Evolutionary conservation across 768 basidiomycete species (phyloP).

Genomic region (Leccinum barrowsii): DNA sequence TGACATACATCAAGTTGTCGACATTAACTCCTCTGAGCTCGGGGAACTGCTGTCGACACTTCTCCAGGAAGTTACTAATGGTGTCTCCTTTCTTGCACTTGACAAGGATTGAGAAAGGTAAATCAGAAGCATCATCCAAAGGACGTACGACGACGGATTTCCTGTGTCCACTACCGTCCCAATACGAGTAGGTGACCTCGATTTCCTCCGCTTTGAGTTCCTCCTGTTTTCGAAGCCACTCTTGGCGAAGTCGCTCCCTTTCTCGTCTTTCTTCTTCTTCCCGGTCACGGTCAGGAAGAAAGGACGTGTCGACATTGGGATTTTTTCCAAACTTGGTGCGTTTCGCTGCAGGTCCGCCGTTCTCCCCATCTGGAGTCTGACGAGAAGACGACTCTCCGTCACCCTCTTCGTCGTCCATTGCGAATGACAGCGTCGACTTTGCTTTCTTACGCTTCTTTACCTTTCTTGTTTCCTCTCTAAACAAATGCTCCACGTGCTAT

Average conservation of each 20-base stretch:
- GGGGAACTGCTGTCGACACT: constrained; percentile 89
- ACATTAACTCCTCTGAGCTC: constrained; percentile 87
- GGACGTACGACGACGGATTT: constrained; percentile 80
- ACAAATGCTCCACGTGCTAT: constrained; percentile 76
- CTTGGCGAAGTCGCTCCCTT: constrained; percentile 81
- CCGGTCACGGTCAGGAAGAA: constrained; percentile 95
- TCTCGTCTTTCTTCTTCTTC: constrained; percentile 89
- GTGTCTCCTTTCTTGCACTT: constrained; percentile 98
- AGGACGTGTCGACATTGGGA: constrained; percentile 95
- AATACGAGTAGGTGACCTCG: constrained; percentile 93
- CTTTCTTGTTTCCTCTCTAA: constrained; percentile 85
- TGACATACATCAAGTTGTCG: constrained; percentile 98
- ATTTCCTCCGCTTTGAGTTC: constrained; percentile 70
- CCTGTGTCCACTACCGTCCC: constrained; percentile 97
- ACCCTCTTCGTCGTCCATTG: constrained; percentile 73
- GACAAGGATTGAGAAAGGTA: not conserved
- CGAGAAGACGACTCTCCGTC: constrained; percentile 39
- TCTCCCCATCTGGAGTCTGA: constrained; percentile 37
- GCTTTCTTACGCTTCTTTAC: constrained; percentile 91
- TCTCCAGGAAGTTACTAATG: constrained; percentile 83
- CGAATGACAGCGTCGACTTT: constrained; percentile 90
- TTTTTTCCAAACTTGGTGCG: constrained; percentile 88
- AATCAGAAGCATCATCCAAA: not conserved
- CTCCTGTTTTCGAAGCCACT: constrained; percentile 79
- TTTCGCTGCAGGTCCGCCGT: constrained; percentile 54